phyloP scores from a whole-genome alignment of 1,284 basidiomycete genomes.

The Puccinia hordei region DNA sequence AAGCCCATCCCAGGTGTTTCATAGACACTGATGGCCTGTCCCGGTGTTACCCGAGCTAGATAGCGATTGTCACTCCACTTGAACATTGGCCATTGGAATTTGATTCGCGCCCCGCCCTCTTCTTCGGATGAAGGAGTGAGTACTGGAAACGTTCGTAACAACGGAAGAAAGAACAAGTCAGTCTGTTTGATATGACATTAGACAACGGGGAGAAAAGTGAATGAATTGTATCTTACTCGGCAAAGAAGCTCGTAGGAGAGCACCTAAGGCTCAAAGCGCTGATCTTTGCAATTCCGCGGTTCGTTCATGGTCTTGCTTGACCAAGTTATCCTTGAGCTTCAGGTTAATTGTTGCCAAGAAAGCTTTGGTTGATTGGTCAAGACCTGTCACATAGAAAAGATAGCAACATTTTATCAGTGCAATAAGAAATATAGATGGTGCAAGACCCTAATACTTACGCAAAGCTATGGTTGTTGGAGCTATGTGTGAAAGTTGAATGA shows the following conservation, averaged over 20 bases:
- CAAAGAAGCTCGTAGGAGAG: constrained; percentile 65
- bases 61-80: no score
- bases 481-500: constrained; percentile 83
- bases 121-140: no score
- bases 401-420: neutral
- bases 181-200: neutral
- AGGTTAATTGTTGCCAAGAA: constrained; percentile 75
- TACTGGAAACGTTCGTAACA: no score
- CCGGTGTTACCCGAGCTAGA: no score
- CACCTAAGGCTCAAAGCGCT: constrained; percentile 79
- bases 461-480: constrained; percentile 71
- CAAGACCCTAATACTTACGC: constrained; percentile 59
- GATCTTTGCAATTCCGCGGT: constrained; percentile 87
- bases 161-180: neutral
- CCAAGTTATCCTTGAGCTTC: constrained; percentile 76
- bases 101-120: no score
- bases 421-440: neutral
- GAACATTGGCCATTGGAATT: no score
- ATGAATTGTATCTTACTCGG: constrained; percentile 38
- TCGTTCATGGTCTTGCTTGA: constrained; percentile 95
- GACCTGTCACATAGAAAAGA: constrained; percentile 61
- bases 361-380: constrained; percentile 80
- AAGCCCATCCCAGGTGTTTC: no score
- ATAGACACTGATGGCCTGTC: no score
- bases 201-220: neutral